Percentiles rank a stretch among this genome's conserved stretches.
These are phyloP conservation scores for Dicorynia guianensis DNA, from an alignment of 306 rosid genomes.

Conservation along the genomic window DNA sequence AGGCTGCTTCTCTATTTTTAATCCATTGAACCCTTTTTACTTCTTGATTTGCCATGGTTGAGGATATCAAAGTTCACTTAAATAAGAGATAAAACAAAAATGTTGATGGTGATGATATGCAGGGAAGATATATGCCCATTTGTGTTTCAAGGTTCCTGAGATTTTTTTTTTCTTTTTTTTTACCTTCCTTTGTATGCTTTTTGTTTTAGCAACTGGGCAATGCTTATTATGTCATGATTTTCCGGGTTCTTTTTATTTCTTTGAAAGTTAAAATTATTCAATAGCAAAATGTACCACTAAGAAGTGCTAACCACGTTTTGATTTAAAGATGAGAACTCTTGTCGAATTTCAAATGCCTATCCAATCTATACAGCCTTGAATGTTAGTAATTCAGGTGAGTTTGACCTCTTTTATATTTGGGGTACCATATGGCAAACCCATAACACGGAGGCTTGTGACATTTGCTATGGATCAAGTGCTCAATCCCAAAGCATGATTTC, in stretches of 20 bases:
- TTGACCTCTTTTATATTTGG: no score
- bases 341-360: no score
- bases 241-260: constrained; percentile 4
- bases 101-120: constrained; percentile 4
- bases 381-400: neutral
- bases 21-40: neutral
- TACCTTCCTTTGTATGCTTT: no score
- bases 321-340: neutral
- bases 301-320: neutral
- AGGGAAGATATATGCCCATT: constrained; percentile 7
- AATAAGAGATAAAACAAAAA: constrained; percentile 8
- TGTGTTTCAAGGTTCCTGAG: neutral
- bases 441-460: no score
- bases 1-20: constrained; percentile 1
- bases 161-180: constrained; percentile 13
- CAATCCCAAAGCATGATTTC: no score
- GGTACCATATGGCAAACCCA: no score
- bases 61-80: neutral
- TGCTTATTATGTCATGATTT: constrained; percentile 22
- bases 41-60: neutral
- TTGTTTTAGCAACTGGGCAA: neutral
- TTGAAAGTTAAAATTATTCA: constrained; percentile 22
- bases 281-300: neutral
- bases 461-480: no score
- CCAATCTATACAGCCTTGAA: neutral